Conservation (phyloP, 305 asterid genomes). For the Solanum chacoense region DNA sequence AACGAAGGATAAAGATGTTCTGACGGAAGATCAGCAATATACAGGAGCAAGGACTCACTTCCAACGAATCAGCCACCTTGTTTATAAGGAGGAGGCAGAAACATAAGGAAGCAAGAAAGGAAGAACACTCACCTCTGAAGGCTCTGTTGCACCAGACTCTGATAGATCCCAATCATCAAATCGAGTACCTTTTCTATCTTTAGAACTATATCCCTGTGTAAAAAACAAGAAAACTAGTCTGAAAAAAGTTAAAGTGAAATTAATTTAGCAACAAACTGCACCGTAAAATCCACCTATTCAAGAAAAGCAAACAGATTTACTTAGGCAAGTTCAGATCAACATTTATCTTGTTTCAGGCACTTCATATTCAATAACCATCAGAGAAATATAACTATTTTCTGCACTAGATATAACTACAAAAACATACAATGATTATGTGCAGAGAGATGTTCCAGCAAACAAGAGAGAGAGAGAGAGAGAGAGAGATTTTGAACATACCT, state of each 20-base stretch:
- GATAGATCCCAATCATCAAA: conserved; percentile 94
- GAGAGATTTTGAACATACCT: conserved; percentile 32
- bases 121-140: conserved; percentile 46
- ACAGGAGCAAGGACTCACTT: background rate
- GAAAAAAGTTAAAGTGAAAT: conserved; percentile 1
- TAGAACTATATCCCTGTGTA: conserved; percentile 85
- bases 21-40: background rate
- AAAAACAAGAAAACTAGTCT: conserved; percentile 4
- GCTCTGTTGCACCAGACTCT: conserved; percentile 66
- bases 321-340: background rate
- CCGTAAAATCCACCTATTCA: background rate
- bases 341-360: background rate
- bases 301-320: background rate
- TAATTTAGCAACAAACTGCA: conserved; percentile 4
- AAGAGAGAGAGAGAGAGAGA: background rate
- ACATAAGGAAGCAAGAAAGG: conserved; percentile 9
- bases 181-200: conserved; percentile 48
- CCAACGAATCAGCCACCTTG: background rate
- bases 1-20: background rate
- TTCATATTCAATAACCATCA: background rate
- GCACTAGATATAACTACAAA: background rate
- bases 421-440: background rate
- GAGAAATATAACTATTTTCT: background rate
- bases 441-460: background rate
- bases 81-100: background rate